phyloP scores from a whole-genome alignment of 352 stramenopile species.

The Pythium scleroteichum region DNA sequence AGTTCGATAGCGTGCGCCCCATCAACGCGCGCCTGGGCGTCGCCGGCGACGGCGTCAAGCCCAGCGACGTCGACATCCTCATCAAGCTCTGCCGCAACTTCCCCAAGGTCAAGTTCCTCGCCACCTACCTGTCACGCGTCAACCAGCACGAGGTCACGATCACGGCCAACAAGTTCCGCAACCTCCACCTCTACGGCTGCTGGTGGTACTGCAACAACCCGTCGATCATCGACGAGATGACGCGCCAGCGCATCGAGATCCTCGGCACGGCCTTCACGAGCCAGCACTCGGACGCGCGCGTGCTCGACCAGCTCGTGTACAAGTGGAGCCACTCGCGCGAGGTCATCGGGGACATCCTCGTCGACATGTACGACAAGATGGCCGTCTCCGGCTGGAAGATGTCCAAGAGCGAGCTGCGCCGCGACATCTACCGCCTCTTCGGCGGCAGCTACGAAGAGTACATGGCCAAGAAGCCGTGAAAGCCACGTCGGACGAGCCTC shows the following conservation, averaged over 20 bases:
- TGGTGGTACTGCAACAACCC: constrained; percentile 97
- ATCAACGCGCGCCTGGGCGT: constrained; percentile 83
- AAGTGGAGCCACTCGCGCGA: constrained; percentile 94
- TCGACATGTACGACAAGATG: constrained; percentile 89
- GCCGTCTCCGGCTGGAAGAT: constrained; percentile 83
- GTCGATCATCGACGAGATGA: constrained; percentile 90
- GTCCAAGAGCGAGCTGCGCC: constrained; percentile 77
- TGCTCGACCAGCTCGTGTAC: constrained; percentile 95
- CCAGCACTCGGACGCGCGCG: constrained; percentile 93
- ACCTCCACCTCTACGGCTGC: constrained; percentile 94
- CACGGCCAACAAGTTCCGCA: constrained; percentile 93
- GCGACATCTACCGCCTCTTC: constrained; percentile 87
- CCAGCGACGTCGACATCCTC: constrained; percentile 86
- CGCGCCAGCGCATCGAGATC: constrained; percentile 92
- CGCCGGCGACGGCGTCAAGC: constrained; percentile 92
- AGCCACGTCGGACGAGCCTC: no score
- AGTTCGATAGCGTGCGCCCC: constrained; percentile 90
- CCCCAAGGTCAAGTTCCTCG: constrained; percentile 92
- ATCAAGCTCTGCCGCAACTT: constrained; percentile 85
- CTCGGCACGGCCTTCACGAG: constrained; percentile 93
- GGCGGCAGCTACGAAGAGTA: constrained; percentile 92
- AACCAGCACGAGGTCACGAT: constrained; percentile 96
- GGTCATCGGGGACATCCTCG: constrained; percentile 87
- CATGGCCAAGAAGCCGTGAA: constrained; percentile 72
- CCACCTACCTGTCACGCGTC: constrained; percentile 92